Evolutionary conservation across 2,329 filamentous ascomycete species (phyloP).

Genomic region (Cytospora schulzeri): DNA sequence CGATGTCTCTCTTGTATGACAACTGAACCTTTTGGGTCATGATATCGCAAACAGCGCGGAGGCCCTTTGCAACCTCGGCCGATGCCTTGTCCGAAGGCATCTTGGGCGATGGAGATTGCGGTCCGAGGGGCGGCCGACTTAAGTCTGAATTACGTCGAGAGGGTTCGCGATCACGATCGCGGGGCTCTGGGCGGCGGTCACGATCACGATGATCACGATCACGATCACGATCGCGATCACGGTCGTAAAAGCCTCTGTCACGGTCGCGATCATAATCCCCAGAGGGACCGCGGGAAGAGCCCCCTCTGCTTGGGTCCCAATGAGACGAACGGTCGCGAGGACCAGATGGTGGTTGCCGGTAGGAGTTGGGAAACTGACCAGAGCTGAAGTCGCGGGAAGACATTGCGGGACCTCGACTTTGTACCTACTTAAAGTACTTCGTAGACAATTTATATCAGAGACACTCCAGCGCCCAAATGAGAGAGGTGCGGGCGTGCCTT

Average conservation of each 20-base stretch:
- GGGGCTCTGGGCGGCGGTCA: not conserved
- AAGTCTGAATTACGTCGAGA: not conserved
- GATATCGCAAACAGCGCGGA: constrained; percentile 8
- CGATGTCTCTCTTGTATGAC: constrained; percentile 17
- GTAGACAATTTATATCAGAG: constrained; percentile 2
- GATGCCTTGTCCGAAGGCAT: constrained; percentile 17
- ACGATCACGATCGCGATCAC: constrained; percentile 14
- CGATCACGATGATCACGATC: constrained; percentile 9
- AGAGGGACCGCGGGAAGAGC: not conserved
- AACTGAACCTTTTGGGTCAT: constrained; percentile 14
- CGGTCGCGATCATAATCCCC: constrained; percentile 14
- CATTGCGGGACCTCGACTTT: constrained; percentile 10
- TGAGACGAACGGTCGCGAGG: constrained; percentile 5
- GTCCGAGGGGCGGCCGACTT: not conserved
- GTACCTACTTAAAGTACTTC: constrained; percentile 13
- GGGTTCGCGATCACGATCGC: constrained; percentile 2
- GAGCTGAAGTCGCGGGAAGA: constrained; percentile 15
- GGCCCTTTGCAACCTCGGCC: constrained; percentile 19
- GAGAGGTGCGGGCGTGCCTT: not conserved
- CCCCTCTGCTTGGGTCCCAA: constrained; percentile 6
- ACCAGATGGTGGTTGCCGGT: constrained; percentile 6
- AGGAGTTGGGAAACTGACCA: constrained; percentile 10
- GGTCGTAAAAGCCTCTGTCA: not conserved
- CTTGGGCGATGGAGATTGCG: not conserved
- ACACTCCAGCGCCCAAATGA: constrained; percentile 10